phyloP scores from a whole-genome alignment of 2,329 filamentous ascomycete genomes.

The Fusarium concolor region DNA sequence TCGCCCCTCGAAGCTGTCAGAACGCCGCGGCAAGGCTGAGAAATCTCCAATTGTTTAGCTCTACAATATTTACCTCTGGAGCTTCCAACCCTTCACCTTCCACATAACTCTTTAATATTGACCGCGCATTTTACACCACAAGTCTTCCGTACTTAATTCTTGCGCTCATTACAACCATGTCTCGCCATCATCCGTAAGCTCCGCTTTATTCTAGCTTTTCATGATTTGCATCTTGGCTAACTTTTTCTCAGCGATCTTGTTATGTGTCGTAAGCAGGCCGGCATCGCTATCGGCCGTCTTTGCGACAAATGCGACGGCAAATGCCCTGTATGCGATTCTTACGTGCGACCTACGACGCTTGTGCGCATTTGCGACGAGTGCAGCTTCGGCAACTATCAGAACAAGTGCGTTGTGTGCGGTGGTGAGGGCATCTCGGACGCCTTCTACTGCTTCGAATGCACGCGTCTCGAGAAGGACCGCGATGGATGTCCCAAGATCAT shows the following conservation, averaged over 20 bases:
- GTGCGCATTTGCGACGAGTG: constrained; percentile 99
- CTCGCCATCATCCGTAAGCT: constrained; percentile 89
- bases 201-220: neutral
- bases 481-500: constrained; percentile 99
- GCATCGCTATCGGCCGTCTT: constrained; percentile 97
- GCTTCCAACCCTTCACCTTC: neutral
- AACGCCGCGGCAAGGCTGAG: constrained; percentile 59
- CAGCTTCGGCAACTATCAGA: constrained; percentile 99
- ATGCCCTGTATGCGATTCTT: constrained; percentile 98
- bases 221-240: constrained; percentile 41
- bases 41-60: constrained; percentile 49
- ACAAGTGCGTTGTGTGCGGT: constrained; percentile 99
- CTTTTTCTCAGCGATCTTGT: constrained; percentile 79
- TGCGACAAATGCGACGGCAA: constrained; percentile 99
- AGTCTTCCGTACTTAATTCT: neutral
- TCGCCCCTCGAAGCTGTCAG: constrained; percentile 39
- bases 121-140: neutral
- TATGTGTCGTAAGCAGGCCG: constrained; percentile 99
- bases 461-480: constrained; percentile 93
- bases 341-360: constrained; percentile 96
- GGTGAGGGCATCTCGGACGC: constrained; percentile 98
- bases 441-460: constrained; percentile 99
- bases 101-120: constrained; percentile 5
- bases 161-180: constrained; percentile 69
- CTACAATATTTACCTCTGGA: constrained; percentile 26